Evolutionary conservation across 2,329 filamentous ascomycete genomes (phyloP).

Genomic region (Rutstroemia sp.): DNA sequence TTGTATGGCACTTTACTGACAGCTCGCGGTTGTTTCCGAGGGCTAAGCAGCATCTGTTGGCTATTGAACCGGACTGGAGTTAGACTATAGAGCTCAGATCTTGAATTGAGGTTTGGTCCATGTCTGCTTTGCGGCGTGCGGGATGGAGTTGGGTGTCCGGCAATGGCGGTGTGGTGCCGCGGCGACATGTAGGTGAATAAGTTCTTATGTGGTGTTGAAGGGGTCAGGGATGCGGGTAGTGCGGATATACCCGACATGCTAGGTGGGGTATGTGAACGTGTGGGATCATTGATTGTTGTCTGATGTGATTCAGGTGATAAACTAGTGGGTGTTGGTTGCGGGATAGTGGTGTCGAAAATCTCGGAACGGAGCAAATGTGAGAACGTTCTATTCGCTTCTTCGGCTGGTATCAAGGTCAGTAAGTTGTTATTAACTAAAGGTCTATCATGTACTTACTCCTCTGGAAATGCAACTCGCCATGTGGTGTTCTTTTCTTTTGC

Average conservation of each 20-base stretch:
- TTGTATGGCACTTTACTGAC: conserved; percentile 98
- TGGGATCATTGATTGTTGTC: conserved; percentile 55
- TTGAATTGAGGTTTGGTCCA: conserved; percentile 80
- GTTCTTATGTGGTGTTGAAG: conserved; percentile 95
- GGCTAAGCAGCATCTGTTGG: conserved; percentile 87
- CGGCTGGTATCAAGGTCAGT: conserved; percentile 44
- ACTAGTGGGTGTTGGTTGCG: conserved; percentile 64
- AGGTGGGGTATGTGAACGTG: conserved; percentile 75
- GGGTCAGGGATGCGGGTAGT: conserved; percentile 71
- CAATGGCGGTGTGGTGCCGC: conserved; percentile 55
- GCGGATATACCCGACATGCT: conserved; percentile 48
- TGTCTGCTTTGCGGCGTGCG: conserved; percentile 84
- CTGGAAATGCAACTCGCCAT: conserved; percentile 90
- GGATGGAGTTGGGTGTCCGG: conserved; percentile 79
- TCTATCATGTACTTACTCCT: conserved; percentile 54
- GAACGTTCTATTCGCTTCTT: conserved; percentile 92
- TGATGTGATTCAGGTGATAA: conserved; percentile 53
- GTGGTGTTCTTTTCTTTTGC: conserved; percentile 74
- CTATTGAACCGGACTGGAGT: conserved; percentile 91
- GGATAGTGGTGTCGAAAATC: conserved; percentile 84
- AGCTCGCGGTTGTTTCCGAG: conserved; percentile 77
- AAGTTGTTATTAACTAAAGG: not conserved
- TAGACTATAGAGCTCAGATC: conserved; percentile 89
- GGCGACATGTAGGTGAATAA: conserved; percentile 88
- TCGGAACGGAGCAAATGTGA: conserved; percentile 82